phyloP scores from a whole-genome alignment of 345 rosid species.

The Capsella bursapastoris region DNA sequence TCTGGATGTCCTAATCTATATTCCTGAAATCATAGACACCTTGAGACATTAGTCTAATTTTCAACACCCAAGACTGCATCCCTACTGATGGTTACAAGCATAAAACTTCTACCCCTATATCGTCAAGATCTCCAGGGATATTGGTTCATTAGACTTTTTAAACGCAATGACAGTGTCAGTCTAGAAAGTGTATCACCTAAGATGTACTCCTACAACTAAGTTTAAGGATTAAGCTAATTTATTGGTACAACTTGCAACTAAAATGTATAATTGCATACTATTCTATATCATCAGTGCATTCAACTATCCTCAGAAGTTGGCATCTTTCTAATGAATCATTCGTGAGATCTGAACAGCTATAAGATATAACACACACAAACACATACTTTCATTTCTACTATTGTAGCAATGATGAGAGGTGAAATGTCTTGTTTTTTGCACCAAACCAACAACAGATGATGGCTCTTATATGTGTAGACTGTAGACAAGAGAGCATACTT shows the following conservation, averaged over 20 bases:
- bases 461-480: neutral
- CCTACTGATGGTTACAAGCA: neutral
- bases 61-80: slow-evolving; percentile 1
- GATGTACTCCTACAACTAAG: neutral
- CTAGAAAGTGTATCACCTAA: neutral
- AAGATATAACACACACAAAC: neutral
- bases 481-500: neutral
- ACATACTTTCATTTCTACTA: neutral
- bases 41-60: neutral
- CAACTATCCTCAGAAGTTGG: neutral
- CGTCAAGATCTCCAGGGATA: neutral
- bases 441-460: neutral
- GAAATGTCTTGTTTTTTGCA: neutral
- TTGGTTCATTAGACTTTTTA: neutral
- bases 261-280: neutral
- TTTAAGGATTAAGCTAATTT: neutral
- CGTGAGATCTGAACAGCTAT: neutral
- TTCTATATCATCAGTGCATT: neutral
- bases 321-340: neutral
- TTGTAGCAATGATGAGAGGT: neutral
- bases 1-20: slow-evolving; percentile 25
- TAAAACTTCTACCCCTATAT: neutral
- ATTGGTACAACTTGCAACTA: neutral
- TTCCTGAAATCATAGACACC: slow-evolving; percentile 7
- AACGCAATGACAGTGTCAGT: neutral